Conservation (phyloP, 192 early-diverging fungal genomes). For the Backusella parvicylindrica region DNA sequence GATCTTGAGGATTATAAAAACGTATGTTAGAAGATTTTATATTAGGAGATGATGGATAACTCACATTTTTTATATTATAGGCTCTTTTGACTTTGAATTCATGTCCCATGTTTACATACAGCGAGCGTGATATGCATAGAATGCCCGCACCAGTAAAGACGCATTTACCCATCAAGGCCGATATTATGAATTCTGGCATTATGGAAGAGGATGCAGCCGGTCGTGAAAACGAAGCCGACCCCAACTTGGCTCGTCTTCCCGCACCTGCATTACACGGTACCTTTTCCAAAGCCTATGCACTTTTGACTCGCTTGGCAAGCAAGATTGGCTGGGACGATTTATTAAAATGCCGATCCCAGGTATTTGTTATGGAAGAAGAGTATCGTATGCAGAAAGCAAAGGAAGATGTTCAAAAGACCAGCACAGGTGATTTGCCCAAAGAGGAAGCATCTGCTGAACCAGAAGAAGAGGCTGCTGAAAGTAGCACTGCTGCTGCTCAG, state of each 20-base stretch:
- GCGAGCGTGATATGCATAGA: conserved; percentile 81
- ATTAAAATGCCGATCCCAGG: conserved; percentile 76
- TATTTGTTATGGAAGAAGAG: conserved; percentile 99
- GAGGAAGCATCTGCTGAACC: conserved; percentile 16
- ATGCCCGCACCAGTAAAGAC: conserved; percentile 88
- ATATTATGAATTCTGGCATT: conserved; percentile 56
- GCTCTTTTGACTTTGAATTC: conserved; percentile 95
- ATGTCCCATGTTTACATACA: conserved; percentile 98
- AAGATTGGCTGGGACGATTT: conserved; percentile 97
- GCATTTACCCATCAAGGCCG: conserved; percentile 85
- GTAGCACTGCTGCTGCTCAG: background rate
- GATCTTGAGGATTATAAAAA: conserved; percentile 80
- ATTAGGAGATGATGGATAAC: background rate
- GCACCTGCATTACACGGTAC: conserved; percentile 91
- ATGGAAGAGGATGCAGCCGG: conserved; percentile 55
- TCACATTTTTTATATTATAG: conserved; percentile 38
- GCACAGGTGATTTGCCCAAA: conserved; percentile 27
- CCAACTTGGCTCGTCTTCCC: conserved; percentile 78
- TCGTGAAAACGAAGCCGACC: conserved; percentile 52
- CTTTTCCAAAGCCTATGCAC: conserved; percentile 83
- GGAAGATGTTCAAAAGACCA: conserved; percentile 61
- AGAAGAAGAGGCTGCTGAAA: conserved; percentile 29
- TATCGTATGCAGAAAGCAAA: conserved; percentile 75
- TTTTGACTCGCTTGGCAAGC: conserved; percentile 76
- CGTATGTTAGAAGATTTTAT: conserved; percentile 38